phyloP scores from a whole-genome alignment of 495 filamentous ascomycete genomes.

The Aspergillus bertholletiae region DNA sequence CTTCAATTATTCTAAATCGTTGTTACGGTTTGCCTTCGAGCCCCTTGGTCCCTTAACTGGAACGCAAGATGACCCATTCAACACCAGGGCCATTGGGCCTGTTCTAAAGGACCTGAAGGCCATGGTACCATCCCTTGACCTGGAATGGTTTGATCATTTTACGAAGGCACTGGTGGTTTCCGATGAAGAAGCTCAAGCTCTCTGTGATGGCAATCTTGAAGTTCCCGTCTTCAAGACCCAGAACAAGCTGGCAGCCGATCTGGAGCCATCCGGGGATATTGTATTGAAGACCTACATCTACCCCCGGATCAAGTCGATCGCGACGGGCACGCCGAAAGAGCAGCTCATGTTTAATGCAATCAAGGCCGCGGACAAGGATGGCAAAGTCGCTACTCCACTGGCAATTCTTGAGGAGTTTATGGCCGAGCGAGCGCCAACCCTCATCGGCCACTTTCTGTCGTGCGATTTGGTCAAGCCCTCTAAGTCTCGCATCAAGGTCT shows the following conservation, averaged over 20 bases:
- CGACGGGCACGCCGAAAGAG: not conserved
- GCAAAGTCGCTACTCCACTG: not conserved
- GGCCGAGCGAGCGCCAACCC: constrained; percentile 3
- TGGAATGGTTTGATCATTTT: constrained; percentile 2
- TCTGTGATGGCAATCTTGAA: not conserved
- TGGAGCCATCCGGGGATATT: not conserved
- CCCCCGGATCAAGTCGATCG: not conserved
- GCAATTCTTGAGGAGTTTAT: constrained; percentile 6
- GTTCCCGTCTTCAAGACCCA: not conserved
- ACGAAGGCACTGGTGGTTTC: not conserved
- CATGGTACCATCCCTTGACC: not conserved
- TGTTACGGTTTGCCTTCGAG: constrained; percentile 14
- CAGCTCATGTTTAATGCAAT: constrained; percentile 6
- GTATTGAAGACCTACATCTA: constrained; percentile 3
- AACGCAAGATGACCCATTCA: constrained; percentile 13
- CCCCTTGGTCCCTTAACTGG: constrained; percentile 5
- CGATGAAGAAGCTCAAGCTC: not conserved
- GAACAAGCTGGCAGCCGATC: not conserved
- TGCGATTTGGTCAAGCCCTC: constrained; percentile 11
- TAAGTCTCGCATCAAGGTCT: constrained; percentile 5
- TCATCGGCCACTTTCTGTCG: constrained; percentile 7
- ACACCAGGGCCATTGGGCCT: constrained; percentile 9
- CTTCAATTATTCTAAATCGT: constrained; percentile 8
- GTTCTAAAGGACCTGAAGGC: not conserved
- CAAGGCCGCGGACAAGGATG: not conserved